Percentiles rank a stretch among this genome's conserved stretches.
These are phyloP conservation scores for Fusarium avenaceum DNA, from an alignment of 2,329 filamentous ascomycete genomes.

Conservation along the genomic window DNA sequence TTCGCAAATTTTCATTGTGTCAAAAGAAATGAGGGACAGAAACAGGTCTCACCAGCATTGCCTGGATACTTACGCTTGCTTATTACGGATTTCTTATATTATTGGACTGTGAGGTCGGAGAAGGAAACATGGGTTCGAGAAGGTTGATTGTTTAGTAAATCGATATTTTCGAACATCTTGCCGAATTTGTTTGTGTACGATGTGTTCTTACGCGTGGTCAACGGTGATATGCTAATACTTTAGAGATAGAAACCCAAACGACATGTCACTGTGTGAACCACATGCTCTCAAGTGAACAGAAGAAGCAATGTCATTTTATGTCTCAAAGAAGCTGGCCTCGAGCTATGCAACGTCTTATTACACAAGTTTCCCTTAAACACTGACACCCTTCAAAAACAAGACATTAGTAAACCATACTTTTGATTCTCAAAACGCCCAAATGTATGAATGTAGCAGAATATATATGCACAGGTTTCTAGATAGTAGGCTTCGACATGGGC, in stretches of 20 bases:
- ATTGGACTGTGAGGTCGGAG: conserved; percentile 32
- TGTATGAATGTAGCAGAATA: conserved; percentile 15
- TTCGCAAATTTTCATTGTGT: conserved; percentile 42
- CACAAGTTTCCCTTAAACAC: not conserved
- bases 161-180: conserved; percentile 5
- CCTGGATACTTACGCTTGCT: conserved; percentile 3
- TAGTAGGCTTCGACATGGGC: conserved; percentile 83
- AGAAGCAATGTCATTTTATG: not conserved
- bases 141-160: conserved; percentile 23
- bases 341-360: not conserved
- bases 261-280: not conserved
- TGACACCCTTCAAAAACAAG: not conserved
- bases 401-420: conserved; percentile 21
- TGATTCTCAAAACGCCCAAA: conserved; percentile 29
- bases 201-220: not conserved
- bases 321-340: not conserved
- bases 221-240: no score
- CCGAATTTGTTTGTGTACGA: not conserved
- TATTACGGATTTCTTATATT: conserved; percentile 28
- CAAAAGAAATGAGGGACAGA: conserved; percentile 27
- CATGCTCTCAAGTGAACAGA: not conserved
- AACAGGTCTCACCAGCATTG: conserved; percentile 1
- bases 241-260: no score
- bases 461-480: conserved; percentile 44
- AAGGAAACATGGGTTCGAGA: conserved; percentile 7